Base-by-base conservation (phyloP, 1,284 basidiomycete species). In the Microbotryomycetes sp. region DNA sequence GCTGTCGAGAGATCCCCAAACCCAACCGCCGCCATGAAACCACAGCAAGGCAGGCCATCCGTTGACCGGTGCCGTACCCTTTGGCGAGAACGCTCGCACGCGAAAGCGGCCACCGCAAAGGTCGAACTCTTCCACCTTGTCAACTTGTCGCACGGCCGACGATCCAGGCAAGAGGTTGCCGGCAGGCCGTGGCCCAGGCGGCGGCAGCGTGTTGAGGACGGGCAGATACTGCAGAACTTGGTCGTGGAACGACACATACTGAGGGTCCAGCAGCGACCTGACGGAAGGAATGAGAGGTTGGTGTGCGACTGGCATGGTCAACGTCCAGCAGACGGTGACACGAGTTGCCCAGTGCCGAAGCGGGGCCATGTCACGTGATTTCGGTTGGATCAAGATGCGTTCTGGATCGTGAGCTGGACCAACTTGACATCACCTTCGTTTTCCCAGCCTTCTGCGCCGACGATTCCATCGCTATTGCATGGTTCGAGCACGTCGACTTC, bases 1-100 rank as follows among this genome's bases (percentile, higher is more conserved):
- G 15, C 80, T 80, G 24, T 75, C 71, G 65, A 86, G 83, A 59
- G 77, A 80, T 0, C 85, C 85, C 3, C 87, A 76, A 0, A 85
- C 86, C 85, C 85, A 87, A 45, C 85, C 85, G 28, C 50, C 50
- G 23, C 50, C 50, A 52, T 52, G 50, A 29, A 52, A 52, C 50
- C 50, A 52, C n/a, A 52, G 50, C 23, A 52, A 18, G n/a, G n/a
- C 50, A 7, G 50, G 50, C 50, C 50, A 52, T 28, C 50, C 50
- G 1, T 11, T 26, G 21, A 2, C 50, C 13, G 50, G 50, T 4
- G n/a, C 28, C 13, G 23, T 26, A 26, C 50, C 50, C 28, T 27
- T 13, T 4, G 50, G 50, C 29, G 50, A 24, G 24, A 16, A 52
- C 7, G 50, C 50, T 29, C 50, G 23, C 11, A 52, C 50, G 18